Base-by-base conservation (phyloP, 2,329 filamentous ascomycete species). In the Colletotrichum sp. region DNA sequence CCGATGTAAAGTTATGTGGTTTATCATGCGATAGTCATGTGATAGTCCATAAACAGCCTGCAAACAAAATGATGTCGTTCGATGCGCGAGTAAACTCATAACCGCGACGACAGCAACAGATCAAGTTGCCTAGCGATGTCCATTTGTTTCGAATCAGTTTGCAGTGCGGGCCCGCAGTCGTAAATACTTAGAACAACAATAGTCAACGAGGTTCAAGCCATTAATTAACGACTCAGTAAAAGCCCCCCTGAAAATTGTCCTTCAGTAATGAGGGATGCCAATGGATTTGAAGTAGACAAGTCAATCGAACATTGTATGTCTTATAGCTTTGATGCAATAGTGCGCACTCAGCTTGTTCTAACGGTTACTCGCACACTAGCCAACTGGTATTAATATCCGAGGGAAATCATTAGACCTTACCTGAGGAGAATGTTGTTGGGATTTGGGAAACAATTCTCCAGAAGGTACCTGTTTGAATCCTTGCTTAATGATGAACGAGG, bases 351-450 rank as follows among this genome's bases (percentile, higher is more conserved):
- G 1, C 43, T 48, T 48, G 2, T 22, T 13, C 6, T 48, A 13
- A n/a, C 3, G 0, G 6, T 48, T 2, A n/a, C 6, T 48, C n/a
- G n/a, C n/a, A 48, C 10, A 2, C 22, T 0, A 12, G 5, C 0
- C 43, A 48, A n/a, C 43, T 48, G 1, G 0, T 22, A 48, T 22
- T 13, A 0, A 22, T 1, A 13, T n/a, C 39, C 0, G 18, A 43
- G 43, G 0, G 1, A 48, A 22, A 12, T 48, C 1, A 22, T 5
- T 0, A 48, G 43, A 22, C 43, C 12, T 48, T n/a, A 22, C 6
- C n/a, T 9, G 1, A 48, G n/a, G 2, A 48, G n/a, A 2, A 22
- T 48, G 2, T 22, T 48, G 43, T 22, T 22, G 43, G 10, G 43
- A 22, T n/a, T 5, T 48, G 18, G 43, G 1, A 0, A 7, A 22